Evolutionary conservation across 306 rosid genomes (phyloP), one percentile per base, ranked within the genome.

Genomic region (Pachyrhizus erosus): DNA sequence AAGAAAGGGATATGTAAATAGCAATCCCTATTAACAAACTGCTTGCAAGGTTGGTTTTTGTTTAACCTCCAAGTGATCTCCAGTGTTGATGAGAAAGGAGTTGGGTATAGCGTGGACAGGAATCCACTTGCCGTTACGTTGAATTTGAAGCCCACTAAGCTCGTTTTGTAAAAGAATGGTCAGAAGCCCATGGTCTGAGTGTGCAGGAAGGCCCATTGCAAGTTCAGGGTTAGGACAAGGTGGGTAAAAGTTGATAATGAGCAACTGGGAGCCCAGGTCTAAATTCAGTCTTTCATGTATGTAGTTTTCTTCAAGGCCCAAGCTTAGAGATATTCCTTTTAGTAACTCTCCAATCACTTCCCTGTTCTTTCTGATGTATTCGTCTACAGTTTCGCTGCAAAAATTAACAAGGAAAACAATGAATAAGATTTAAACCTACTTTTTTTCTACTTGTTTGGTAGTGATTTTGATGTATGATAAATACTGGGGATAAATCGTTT

Each of bases 51-150:
- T 24, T 45, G 64, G n/a, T 7, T 67, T 49, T 65, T 81, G 18
- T 61, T 61, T 52, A 84, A 91, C 96, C 96, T 91, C 93, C 70
- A 91, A 24, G 18, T 91, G 96, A 66, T 91, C 92, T 5, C 87
- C 93, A 5, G 60, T 78, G 46, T 85, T 88, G 74, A 88, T 54
- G 5, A 91, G 71, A 43, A 88, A 80, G 4, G 90, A 87, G 51
- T 91, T 88, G 65, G 93, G 96, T 46, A 81, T 24, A 43, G 93
- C 87, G 5, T 84, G 14, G 51, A 89, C 48, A 7, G 84, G 68
- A 17, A 83, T 18, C 96, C 96, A 89, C 12, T 82, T 83, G 31
- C 75, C 81, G 7, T 82, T 1, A 52, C 85, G 90, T 13, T 80
- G 76, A 45, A 91, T 55, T 77, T 91, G 96, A 80, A 91, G 91